Percentiles rank a stretch among this genome's conserved stretches.
Conservation (phyloP, 2,329 filamentous ascomycete species). For the Aspergillus brasiliensis region DNA sequence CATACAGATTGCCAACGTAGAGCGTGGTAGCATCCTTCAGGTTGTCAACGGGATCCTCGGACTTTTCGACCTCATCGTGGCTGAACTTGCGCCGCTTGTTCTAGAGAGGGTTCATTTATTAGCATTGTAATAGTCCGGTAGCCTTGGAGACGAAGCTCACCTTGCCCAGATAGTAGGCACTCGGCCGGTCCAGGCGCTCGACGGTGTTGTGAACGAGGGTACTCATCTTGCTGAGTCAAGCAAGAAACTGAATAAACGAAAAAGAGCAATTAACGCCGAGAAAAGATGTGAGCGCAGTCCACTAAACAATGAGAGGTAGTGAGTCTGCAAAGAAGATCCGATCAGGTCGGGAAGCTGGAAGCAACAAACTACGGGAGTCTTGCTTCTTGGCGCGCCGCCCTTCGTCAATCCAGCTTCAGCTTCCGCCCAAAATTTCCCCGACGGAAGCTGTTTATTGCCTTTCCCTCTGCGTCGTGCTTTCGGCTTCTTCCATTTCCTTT, state of each 20-base stretch:
- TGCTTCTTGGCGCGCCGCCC: conserved; percentile 21
- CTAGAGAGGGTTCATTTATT: conserved; percentile 42
- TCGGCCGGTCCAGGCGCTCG: conserved; percentile 89
- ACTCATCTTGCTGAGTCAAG: conserved; percentile 29
- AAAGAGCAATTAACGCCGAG: neutral
- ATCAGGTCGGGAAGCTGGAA: neutral
- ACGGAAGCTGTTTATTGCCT: conserved; percentile 3
- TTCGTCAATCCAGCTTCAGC: conserved; percentile 3
- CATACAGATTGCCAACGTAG: conserved; percentile 93
- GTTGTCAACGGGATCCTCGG: conserved; percentile 71
- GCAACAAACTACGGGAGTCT: conserved; percentile 4
- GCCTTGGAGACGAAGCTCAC: conserved; percentile 49
- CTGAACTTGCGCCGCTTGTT: conserved; percentile 71
- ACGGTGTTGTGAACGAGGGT: conserved; percentile 61
- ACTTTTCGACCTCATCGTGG: conserved; percentile 60
- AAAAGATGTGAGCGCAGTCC: neutral
- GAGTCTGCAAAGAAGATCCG: too few relatives aligned
- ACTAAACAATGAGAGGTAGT: too few relatives aligned
- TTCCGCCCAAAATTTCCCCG: conserved; percentile 19
- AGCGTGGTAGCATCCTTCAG: conserved; percentile 87
- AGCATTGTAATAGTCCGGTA: neutral
- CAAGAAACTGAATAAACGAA: neutral
- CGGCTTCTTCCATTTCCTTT: neutral
- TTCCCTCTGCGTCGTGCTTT: neutral
- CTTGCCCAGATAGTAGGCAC: conserved; percentile 85